phyloP scores from a whole-genome alignment of 805 yeast species.

The Suhomyces kilbournensis region DNA sequence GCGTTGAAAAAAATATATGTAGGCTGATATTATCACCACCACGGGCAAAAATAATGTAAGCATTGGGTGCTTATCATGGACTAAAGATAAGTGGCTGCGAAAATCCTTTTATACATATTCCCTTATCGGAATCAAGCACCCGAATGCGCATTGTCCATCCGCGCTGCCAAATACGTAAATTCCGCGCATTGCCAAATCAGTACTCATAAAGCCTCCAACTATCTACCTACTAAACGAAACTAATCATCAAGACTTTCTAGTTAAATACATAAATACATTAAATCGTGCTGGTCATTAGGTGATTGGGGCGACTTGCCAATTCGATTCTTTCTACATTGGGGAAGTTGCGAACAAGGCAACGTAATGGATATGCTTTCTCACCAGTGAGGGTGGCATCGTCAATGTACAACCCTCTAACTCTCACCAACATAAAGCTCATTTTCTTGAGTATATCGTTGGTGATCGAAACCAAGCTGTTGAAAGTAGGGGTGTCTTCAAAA shows the following conservation, averaged over 20 bases:
- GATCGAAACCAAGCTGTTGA: constrained; percentile 28
- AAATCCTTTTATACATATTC: not conserved
- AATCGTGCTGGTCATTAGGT: not conserved
- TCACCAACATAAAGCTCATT: constrained; percentile 28
- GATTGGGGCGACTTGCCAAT: constrained; percentile 13
- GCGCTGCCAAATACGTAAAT: not conserved
- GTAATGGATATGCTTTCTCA: constrained; percentile 29
- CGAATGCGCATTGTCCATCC: not conserved
- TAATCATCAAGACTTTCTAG: not conserved
- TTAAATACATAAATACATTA: not conserved
- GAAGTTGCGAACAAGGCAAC: constrained; percentile 27
- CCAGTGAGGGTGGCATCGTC: constrained; percentile 31
- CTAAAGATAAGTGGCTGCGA: not conserved
- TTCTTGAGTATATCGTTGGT: constrained; percentile 35
- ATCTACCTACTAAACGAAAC: not conserved
- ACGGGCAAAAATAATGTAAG: not conserved
- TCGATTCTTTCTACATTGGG: constrained; percentile 31
- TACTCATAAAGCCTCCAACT: not conserved
- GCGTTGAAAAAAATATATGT: not conserved
- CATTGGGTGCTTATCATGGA: not conserved
- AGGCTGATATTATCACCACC: not conserved
- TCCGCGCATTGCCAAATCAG: not conserved
- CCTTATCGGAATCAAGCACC: not conserved
- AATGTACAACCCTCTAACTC: constrained; percentile 30
- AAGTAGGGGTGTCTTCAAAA: constrained; percentile 15